Percentiles rank a stretch among this genome's conserved stretches.
phyloP scores from a whole-genome alignment of 176 grass and related monocot genomes.

The Oryza officinalis region DNA sequence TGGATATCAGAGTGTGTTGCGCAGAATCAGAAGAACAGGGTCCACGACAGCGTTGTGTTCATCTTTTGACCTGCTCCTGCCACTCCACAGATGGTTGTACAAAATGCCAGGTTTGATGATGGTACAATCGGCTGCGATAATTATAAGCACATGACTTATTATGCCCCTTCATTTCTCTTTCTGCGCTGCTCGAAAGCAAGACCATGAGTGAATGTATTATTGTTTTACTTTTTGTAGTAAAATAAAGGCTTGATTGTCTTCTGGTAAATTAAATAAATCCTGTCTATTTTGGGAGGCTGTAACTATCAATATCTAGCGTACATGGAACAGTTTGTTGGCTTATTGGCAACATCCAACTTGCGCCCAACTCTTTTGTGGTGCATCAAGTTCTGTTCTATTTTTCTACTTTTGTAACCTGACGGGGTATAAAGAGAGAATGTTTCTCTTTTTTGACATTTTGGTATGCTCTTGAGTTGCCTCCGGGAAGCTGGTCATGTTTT shows the following conservation, averaged over 20 bases:
- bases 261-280: conserved; percentile 41
- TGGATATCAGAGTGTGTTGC: conserved; percentile 98
- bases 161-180: conserved; percentile 16
- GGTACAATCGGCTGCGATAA: conserved; percentile 25
- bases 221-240: conserved; percentile 44
- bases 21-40: conserved; percentile 90
- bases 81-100: conserved; percentile 40
- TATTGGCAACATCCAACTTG: not conserved
- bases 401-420: not conserved
- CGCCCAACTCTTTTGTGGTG: not conserved
- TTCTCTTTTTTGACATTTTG: not conserved
- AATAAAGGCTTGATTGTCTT: conserved; percentile 46
- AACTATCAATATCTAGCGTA: conserved; percentile 21
- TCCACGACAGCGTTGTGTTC: conserved; percentile 91
- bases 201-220: conserved; percentile 39
- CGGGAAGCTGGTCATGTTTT: not conserved
- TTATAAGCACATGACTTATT: conserved; percentile 31
- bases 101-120: conserved; percentile 42
- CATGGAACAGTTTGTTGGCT: not conserved
- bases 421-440: not conserved
- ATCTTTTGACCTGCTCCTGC: conserved; percentile 61
- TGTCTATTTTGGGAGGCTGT: conserved; percentile 20
- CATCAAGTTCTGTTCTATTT: not conserved
- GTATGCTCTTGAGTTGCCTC: not conserved
- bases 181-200: conserved; percentile 3